Conservation (phyloP, 345 rosid species). For the Hypericum androsaemum region DNA sequence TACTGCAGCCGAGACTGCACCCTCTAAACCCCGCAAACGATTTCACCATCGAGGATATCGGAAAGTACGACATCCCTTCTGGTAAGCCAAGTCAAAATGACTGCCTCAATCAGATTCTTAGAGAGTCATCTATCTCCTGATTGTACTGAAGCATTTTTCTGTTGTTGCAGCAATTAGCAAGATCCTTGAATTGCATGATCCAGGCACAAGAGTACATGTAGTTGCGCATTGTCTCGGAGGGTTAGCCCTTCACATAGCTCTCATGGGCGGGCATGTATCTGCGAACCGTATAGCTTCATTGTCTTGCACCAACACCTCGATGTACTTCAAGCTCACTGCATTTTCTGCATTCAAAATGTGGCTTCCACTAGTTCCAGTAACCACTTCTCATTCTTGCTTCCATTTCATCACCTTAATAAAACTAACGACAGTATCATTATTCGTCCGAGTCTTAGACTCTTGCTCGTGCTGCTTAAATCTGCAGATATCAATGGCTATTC, state of each 20-base stretch:
- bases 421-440: too few relatives aligned
- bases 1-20: slow-evolving; percentile 32
- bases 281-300: slow-evolving; percentile 31
- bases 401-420: too few relatives aligned
- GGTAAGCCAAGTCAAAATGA: slow-evolving; percentile 11
- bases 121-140: background rate
- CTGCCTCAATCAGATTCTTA: background rate
- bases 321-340: slow-evolving; percentile 37
- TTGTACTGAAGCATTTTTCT: background rate
- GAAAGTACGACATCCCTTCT: slow-evolving; percentile 35
- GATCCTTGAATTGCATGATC: slow-evolving; percentile 26
- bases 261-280: slow-evolving; percentile 37
- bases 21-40: slow-evolving; percentile 25
- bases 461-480: slow-evolving; percentile 2
- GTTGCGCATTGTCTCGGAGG: slow-evolving; percentile 40
- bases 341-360: slow-evolving; percentile 31
- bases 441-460: background rate
- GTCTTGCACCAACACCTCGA: slow-evolving; percentile 36
- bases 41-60: slow-evolving; percentile 30
- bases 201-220: slow-evolving; percentile 26
- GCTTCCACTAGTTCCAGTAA: slow-evolving; percentile 36
- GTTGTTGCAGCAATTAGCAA: slow-evolving; percentile 17
- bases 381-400: background rate
- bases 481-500: slow-evolving; percentile 32
- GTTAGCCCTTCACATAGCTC: slow-evolving; percentile 31